Percentiles rank a stretch among this genome's conserved stretches.
These are phyloP conservation scores for Pseudogymnoascus sp. DNA, from an alignment of 2,329 filamentous ascomycete species.

Conservation along the genomic window DNA sequence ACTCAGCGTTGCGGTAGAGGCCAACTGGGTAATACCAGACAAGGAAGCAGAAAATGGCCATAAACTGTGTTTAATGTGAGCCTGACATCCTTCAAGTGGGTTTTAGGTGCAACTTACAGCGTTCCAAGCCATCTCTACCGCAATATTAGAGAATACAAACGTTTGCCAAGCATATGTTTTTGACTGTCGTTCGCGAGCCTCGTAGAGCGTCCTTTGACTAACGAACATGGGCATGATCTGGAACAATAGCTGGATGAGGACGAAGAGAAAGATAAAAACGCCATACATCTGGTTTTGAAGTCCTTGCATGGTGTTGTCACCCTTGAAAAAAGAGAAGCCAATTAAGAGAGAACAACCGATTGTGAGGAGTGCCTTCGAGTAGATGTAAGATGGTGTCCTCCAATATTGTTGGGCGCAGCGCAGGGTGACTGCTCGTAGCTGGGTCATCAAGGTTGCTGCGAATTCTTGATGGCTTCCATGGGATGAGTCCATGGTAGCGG, in stretches of 20 bases:
- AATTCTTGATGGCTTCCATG: constrained; percentile 56
- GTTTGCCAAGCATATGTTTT: constrained; percentile 25
- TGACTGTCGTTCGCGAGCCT: constrained; percentile 29
- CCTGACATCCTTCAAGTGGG: neutral
- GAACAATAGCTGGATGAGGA: constrained; percentile 57
- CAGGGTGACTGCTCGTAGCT: constrained; percentile 56
- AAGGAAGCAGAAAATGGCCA: constrained; percentile 62
- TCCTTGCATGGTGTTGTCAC: constrained; percentile 53
- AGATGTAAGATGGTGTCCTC: constrained; percentile 67
- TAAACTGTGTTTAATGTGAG: constrained; percentile 1
- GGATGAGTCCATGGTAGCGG: constrained; percentile 29
- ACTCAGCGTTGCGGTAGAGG: constrained; percentile 60
- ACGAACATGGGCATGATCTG: constrained; percentile 64
- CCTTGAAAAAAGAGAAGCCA: constrained; percentile 57
- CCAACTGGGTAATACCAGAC: constrained; percentile 81
- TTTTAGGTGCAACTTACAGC: constrained; percentile 46
- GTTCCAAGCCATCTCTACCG: constrained; percentile 80
- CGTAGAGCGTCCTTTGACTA: constrained; percentile 59
- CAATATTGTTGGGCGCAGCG: constrained; percentile 70
- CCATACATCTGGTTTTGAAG: constrained; percentile 66
- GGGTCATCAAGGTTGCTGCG: constrained; percentile 61
- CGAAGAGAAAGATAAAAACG: constrained; percentile 61
- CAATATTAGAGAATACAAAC: constrained; percentile 38
- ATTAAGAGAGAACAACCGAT: constrained; percentile 53
- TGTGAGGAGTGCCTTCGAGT: constrained; percentile 57